Evolutionary conservation across 768 basidiomycete species (phyloP).

Genomic region (Neoboletus magnificus): DNA sequence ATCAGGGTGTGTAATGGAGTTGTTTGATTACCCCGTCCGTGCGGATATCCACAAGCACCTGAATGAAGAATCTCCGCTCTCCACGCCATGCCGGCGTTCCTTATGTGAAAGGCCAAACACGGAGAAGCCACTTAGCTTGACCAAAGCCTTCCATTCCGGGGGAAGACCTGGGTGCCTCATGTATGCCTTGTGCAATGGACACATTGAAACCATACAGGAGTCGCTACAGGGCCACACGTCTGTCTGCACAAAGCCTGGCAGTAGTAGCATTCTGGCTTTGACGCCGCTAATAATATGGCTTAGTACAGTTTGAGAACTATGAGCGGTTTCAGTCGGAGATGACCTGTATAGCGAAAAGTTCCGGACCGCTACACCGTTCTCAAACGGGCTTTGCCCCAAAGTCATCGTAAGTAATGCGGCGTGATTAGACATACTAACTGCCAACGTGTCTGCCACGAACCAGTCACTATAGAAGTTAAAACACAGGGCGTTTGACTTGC

Average conservation of each 20-base stretch:
- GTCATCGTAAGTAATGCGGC: not conserved
- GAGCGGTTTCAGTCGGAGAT: not conserved
- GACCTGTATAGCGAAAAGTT: not conserved
- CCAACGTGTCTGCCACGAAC: not conserved
- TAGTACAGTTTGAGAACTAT: not conserved
- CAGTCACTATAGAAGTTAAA: too few species aligned
- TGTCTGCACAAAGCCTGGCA: not conserved
- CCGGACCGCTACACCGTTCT: too few species aligned
- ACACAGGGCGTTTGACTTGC: not conserved
- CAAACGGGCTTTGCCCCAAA: too few species aligned
- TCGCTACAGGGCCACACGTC: not conserved
- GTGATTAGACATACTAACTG: not conserved
- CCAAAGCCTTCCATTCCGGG: conserved; percentile 12
- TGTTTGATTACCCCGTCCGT: not conserved
- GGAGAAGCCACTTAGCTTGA: not conserved
- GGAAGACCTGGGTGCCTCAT: not conserved
- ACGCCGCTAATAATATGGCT: not conserved
- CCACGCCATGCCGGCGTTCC: not conserved
- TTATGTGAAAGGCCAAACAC: not conserved
- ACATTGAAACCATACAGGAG: not conserved
- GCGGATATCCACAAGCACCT: not conserved
- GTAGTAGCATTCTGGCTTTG: not conserved
- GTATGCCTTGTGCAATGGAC: not conserved
- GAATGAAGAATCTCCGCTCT: conserved; percentile 7
- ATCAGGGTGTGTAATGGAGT: not conserved